These are phyloP conservation scores for Talaromyces adpressus DNA, from an alignment of 495 filamentous ascomycete genomes.

Conservation along the genomic window DNA sequence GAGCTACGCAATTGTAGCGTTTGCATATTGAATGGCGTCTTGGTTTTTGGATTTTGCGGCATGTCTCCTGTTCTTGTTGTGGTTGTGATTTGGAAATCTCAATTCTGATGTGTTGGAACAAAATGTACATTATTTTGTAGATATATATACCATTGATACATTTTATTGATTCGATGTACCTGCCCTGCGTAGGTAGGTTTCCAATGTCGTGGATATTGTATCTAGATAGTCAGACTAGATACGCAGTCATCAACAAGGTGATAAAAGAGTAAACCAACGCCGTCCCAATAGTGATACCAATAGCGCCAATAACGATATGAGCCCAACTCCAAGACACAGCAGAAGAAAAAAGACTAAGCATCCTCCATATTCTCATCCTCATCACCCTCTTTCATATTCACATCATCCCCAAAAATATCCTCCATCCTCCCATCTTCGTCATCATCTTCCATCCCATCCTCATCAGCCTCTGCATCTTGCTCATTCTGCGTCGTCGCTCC, in stretches of 20 bases:
- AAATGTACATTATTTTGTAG: conserved; percentile 3
- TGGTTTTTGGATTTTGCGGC: neutral
- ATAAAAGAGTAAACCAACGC: conserved; percentile 10
- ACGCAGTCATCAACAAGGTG: neutral
- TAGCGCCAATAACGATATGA: neutral
- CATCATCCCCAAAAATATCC: conserved; percentile 48
- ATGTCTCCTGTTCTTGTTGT: neutral
- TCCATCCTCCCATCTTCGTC: conserved; percentile 56
- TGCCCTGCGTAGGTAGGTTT: neutral
- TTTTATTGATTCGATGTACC: neutral
- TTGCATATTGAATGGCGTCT: conserved; percentile 6
- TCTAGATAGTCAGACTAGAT: neutral
- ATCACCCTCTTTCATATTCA: conserved; percentile 40
- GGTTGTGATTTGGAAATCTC: neutral
- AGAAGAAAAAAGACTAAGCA: conserved; percentile 19
- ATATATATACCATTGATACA: conserved; percentile 3
- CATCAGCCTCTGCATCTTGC: conserved; percentile 13
- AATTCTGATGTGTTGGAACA: neutral
- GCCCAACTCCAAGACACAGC: neutral
- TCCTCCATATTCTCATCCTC: conserved; percentile 45
- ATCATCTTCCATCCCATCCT: conserved; percentile 31
- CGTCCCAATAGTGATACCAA: conserved; percentile 2
- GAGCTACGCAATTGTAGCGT: too few relatives aligned
- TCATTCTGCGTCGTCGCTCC: conserved; percentile 24
- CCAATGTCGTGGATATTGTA: neutral